Percentiles rank a stretch among this genome's conserved stretches.
phyloP scores from a whole-genome alignment of 1,284 basidiomycete genomes.

The Ceratobasidium papillatum region DNA sequence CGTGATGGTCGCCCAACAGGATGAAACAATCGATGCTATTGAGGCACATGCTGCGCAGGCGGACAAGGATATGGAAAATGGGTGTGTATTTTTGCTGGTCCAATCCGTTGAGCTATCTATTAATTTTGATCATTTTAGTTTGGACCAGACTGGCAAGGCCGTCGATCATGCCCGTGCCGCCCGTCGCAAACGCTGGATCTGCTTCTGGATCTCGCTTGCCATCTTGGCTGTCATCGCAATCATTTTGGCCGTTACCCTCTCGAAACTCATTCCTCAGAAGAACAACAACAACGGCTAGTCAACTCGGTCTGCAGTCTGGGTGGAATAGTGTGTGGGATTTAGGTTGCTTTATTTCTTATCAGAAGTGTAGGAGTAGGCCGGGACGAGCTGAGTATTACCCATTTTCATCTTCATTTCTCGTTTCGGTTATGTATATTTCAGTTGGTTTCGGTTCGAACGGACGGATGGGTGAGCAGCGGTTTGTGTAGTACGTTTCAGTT shows the following conservation, averaged over 20 bases:
- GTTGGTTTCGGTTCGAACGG: constrained; percentile 15
- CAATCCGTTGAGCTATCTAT: constrained; percentile 13
- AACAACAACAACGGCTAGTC: constrained; percentile 6
- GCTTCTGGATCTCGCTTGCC: constrained; percentile 61
- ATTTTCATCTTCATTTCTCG: constrained; percentile 1
- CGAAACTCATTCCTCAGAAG: constrained; percentile 15
- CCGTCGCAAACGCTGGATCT: constrained; percentile 83
- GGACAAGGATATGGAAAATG: constrained; percentile 72
- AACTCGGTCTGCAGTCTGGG: neutral
- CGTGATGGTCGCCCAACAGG: constrained; percentile 79
- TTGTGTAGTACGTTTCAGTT: neutral
- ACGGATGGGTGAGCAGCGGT: neutral
- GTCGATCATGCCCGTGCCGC: constrained; percentile 79
- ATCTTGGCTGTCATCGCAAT: constrained; percentile 38
- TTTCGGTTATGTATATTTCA: constrained; percentile 23
- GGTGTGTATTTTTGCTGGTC: constrained; percentile 59
- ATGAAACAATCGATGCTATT: constrained; percentile 73
- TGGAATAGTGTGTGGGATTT: neutral
- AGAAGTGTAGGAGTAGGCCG: constrained; percentile 17
- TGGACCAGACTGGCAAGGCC: constrained; percentile 74
- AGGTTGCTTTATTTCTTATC: neutral
- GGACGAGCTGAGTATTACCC: neutral
- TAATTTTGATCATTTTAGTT: constrained; percentile 53
- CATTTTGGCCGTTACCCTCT: constrained; percentile 31
- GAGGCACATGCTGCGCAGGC: constrained; percentile 70